phyloP scores from a whole-genome alignment of 345 rosid genomes.

The Raphanus sativus region DNA sequence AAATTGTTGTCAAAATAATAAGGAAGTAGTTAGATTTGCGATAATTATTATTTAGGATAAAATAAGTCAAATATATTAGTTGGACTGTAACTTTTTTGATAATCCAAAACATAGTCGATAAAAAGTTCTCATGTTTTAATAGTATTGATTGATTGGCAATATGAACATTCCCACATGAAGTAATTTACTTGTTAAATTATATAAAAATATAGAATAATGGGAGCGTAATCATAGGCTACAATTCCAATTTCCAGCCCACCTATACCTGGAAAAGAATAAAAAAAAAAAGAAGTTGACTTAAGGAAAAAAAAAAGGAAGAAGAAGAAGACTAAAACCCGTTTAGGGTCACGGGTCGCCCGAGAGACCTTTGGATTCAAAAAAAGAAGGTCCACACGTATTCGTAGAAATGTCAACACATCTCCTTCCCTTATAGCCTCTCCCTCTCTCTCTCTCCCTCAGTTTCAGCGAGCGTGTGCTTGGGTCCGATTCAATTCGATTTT shows the following conservation, averaged over 20 bases:
- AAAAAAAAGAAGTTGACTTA: conserved; percentile 3
- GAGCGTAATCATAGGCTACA: neutral
- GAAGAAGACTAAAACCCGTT: conserved; percentile 28
- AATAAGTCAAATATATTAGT: too few species aligned
- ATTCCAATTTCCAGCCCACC: neutral
- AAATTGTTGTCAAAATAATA: too few species aligned
- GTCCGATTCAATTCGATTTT: neutral
- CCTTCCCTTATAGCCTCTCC: conserved; percentile 9
- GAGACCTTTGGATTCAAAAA: neutral
- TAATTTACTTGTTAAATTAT: conserved; percentile 1
- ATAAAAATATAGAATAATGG: neutral
- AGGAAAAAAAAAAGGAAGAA: neutral
- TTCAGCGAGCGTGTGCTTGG: conserved; percentile 11
- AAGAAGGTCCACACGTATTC: neutral
- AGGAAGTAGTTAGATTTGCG: too few species aligned
- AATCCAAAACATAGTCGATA: too few species aligned
- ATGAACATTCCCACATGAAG: conserved; percentile 1
- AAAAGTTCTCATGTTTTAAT: too few species aligned
- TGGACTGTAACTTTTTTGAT: too few species aligned
- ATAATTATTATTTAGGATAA: too few species aligned
- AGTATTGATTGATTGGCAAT: too few species aligned
- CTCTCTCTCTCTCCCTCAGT: neutral
- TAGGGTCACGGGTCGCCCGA: neutral
- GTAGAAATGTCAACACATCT: conserved; percentile 31
- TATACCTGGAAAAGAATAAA: neutral